Conservation (phyloP, 805 yeast genomes). For the Monosporozyma aquatica region DNA sequence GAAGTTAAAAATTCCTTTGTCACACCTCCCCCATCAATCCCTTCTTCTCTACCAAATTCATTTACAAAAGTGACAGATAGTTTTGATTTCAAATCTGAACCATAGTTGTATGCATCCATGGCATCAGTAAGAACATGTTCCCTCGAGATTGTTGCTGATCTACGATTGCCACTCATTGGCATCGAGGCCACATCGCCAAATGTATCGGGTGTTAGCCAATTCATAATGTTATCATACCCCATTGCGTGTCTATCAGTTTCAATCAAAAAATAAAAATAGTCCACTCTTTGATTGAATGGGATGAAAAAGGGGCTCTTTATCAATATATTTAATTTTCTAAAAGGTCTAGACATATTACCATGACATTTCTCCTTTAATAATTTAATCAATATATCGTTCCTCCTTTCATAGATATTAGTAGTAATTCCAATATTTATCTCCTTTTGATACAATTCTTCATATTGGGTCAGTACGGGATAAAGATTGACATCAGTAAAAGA, state of each 20-base stretch:
- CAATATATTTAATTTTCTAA: conserved; percentile 41
- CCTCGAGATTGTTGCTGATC: conserved; percentile 52
- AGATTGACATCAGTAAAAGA: conserved; percentile 3
- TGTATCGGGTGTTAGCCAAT: conserved; percentile 5
- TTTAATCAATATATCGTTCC: conserved; percentile 1
- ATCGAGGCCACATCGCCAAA: conserved; percentile 38
- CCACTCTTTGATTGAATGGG: conserved; percentile 65
- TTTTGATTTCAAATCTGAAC: conserved; percentile 47
- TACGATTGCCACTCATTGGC: conserved; percentile 5
- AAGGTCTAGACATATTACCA: conserved; percentile 14
- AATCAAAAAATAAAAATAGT: conserved; percentile 56
- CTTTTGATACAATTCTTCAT: conserved; percentile 3
- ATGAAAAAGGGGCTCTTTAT: conserved; percentile 69
- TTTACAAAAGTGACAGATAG: conserved; percentile 61
- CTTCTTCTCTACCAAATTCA: conserved; percentile 68
- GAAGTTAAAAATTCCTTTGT: conserved; percentile 83
- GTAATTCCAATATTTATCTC: background rate
- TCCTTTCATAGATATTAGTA: conserved; percentile 2
- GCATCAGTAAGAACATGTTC: conserved; percentile 71
- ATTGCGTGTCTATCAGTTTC: conserved; percentile 39
- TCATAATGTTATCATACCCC: conserved; percentile 1
- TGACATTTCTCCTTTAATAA: conserved; percentile 2
- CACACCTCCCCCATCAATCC: conserved; percentile 95
- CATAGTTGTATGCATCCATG: conserved; percentile 47
- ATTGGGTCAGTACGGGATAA: conserved; percentile 3